A percentile compares a stretch with the other conserved stretches of the same genome.
phyloP scores from a whole-genome alignment of 768 basidiomycete species.

The Suillus subluteus region DNA sequence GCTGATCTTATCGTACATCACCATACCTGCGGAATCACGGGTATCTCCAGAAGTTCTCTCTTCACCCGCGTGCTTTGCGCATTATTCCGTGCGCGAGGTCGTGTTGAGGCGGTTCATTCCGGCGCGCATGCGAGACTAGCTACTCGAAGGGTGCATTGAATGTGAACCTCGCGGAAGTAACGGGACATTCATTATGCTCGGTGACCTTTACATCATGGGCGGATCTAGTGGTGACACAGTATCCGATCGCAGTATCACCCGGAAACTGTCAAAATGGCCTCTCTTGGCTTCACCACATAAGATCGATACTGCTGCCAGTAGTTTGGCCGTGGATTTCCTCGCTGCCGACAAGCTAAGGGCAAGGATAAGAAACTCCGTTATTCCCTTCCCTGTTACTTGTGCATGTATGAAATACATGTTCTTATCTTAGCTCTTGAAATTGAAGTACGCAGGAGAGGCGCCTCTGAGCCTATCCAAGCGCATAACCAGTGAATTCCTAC shows the following conservation, averaged over 20 bases:
- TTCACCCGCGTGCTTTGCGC: conserved; percentile 73
- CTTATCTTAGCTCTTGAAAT: not conserved
- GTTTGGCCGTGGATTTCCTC: not conserved
- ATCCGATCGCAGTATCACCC: not conserved
- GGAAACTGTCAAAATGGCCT: not conserved
- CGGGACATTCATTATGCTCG: not conserved
- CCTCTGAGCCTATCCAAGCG: too few species aligned
- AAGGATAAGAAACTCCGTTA: not conserved
- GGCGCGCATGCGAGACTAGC: conserved; percentile 87
- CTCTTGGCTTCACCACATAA: not conserved
- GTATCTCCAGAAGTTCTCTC: conserved; percentile 53
- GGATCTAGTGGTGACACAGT: not conserved
- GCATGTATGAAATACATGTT: not conserved
- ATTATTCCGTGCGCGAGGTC: conserved; percentile 86
- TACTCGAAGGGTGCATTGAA: not conserved
- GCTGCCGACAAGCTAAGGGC: not conserved
- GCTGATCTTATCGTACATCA: conserved; percentile 87
- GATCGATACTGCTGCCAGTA: not conserved
- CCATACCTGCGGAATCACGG: conserved; percentile 78
- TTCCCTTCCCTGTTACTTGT: not conserved
- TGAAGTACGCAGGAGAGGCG: not conserved
- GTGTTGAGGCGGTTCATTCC: conserved; percentile 85
- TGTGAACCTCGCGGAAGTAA: not conserved
- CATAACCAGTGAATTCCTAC: not conserved
- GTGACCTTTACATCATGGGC: not conserved